phyloP scores from a whole-genome alignment of 805 yeast species.

The Hanseniaspora occidentalis region DNA sequence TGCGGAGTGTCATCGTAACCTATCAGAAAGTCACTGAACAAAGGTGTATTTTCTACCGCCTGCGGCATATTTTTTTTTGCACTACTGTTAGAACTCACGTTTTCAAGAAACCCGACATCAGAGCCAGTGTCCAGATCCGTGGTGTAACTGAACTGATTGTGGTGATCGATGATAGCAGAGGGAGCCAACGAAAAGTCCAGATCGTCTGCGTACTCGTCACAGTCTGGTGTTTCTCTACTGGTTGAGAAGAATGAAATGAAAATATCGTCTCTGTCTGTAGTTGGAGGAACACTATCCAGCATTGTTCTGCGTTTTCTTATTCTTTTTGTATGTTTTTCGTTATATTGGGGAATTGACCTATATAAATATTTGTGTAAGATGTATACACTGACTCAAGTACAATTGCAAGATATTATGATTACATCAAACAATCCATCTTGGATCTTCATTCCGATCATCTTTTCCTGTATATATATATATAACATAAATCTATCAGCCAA shows the following conservation, averaged over 20 bases:
- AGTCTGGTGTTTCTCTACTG: neutral
- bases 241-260: neutral
- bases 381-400: neutral
- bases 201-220: neutral
- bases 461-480: too few species aligned
- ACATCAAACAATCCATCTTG: too few species aligned
- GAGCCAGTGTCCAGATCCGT: neutral
- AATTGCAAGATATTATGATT: neutral
- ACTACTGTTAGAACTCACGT: neutral
- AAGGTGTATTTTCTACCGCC: too few species aligned
- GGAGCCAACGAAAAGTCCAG: neutral
- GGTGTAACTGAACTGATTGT: neutral
- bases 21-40: too few species aligned
- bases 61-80: neutral
- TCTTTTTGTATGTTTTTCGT: neutral
- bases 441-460: too few species aligned
- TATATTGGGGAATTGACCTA: neutral
- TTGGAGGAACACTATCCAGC: neutral
- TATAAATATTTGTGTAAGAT: neutral
- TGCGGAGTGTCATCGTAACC: neutral
- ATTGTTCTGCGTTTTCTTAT: too few species aligned
- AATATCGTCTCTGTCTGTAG: neutral
- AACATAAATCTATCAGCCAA: too few species aligned
- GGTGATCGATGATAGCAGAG: neutral
- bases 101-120: too few species aligned